Conservation (phyloP, 495 filamentous ascomycete genomes). For the Paragyromitra xinjiangensis region DNA sequence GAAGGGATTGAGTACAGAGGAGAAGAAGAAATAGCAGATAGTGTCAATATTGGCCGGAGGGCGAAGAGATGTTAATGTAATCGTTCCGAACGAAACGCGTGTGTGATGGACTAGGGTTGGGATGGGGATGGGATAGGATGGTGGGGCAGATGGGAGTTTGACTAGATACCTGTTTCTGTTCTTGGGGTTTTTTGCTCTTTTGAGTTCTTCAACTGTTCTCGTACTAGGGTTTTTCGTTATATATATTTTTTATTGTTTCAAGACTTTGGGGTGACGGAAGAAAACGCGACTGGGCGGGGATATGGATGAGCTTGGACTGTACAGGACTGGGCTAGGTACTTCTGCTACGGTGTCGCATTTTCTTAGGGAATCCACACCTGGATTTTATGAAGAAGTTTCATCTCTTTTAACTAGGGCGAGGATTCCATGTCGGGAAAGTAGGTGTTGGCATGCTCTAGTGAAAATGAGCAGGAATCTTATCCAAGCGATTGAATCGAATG, state of each 20-base stretch:
- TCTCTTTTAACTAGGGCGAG: background rate
- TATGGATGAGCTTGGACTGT: background rate
- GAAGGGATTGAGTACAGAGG: slow-evolving; percentile 43
- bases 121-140: background rate
- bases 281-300: background rate
- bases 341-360: background rate
- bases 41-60: background rate
- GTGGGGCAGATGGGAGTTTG: slow-evolving; percentile 17
- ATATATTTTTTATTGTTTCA: slow-evolving; percentile 10
- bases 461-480: too few relatives aligned
- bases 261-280: background rate
- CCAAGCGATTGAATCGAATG: too few relatives aligned
- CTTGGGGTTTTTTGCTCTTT: background rate
- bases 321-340: background rate
- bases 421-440: background rate
- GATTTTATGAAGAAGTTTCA: background rate
- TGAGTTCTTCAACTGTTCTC: slow-evolving; percentile 7
- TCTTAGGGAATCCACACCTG: background rate
- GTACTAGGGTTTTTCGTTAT: slow-evolving; percentile 26
- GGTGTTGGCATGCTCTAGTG: too few relatives aligned
- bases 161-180: slow-evolving; percentile 25
- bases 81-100: slow-evolving; percentile 1
- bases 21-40: slow-evolving; percentile 35
- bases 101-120: slow-evolving; percentile 6
- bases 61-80: background rate